These are phyloP conservation scores for Saccharomycopsis microspora DNA, from an alignment of 805 yeast genomes.

Conservation along the genomic window DNA sequence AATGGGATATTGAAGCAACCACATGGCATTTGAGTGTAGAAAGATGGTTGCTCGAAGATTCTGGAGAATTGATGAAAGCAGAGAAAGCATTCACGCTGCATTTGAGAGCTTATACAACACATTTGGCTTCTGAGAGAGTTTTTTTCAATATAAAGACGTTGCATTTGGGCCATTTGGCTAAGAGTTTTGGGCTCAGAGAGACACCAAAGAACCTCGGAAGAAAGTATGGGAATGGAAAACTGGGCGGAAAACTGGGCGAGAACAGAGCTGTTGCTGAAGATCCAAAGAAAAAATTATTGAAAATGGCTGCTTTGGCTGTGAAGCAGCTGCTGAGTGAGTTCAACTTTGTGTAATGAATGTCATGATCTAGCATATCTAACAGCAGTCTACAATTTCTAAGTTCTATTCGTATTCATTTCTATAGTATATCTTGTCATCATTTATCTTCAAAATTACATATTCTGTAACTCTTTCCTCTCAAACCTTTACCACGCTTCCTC, in stretches of 20 bases:
- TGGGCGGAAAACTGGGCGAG: conserved; percentile 18
- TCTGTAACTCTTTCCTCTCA: too few species aligned
- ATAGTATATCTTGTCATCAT: too few species aligned
- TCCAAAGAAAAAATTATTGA: conserved; percentile 48
- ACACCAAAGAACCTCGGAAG: conserved; percentile 75
- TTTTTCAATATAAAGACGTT: conserved; percentile 71
- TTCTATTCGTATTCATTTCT: too few species aligned
- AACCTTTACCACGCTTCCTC: too few species aligned
- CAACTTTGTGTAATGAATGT: conserved; percentile 30
- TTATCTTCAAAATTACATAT: too few species aligned
- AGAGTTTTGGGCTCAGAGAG: conserved; percentile 88
- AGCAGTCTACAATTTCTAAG: too few species aligned
- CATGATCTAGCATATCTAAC: too few species aligned
- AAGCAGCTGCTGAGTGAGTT: conserved; percentile 62
- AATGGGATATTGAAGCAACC: conserved; percentile 91
- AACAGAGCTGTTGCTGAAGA: conserved; percentile 23
- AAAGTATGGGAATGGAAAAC: conserved; percentile 18
- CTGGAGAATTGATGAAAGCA: conserved; percentile 50
- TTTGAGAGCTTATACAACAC: conserved; percentile 93
- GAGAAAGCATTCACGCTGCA: conserved; percentile 79
- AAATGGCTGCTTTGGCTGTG: conserved; percentile 62
- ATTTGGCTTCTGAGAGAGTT: conserved; percentile 66
- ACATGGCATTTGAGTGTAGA: conserved; percentile 91
- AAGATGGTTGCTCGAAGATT: conserved; percentile 72
- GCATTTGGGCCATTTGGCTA: conserved; percentile 94